phyloP scores from a whole-genome alignment of 2,329 filamentous ascomycete genomes.

The Albifimbria verrucaria region DNA sequence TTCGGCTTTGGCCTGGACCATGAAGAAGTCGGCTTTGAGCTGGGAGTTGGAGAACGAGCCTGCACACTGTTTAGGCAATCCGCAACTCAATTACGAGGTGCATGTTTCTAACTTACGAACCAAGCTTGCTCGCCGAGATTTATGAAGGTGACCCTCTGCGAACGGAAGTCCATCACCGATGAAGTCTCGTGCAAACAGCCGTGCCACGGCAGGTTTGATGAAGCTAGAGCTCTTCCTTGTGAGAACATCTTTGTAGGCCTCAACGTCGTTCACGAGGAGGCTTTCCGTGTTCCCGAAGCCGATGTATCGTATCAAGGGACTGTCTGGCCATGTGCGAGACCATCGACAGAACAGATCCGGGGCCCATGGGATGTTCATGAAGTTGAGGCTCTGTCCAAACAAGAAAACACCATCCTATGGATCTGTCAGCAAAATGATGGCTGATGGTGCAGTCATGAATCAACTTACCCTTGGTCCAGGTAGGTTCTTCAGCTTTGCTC shows the following conservation, averaged over 20 bases:
- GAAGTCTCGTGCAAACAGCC: conserved; percentile 17
- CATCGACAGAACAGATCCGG: conserved; percentile 23
- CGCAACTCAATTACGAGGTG: neutral
- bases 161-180: conserved; percentile 31
- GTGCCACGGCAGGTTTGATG: conserved; percentile 15
- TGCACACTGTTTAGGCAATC: neutral
- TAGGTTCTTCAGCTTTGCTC: neutral
- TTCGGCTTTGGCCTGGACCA: conserved; percentile 29
- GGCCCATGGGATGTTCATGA: conserved; percentile 22
- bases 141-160: conserved; percentile 31
- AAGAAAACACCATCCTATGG: conserved; percentile 33
- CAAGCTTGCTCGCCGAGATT: conserved; percentile 29
- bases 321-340: conserved; percentile 23
- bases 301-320: conserved; percentile 24
- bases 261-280: conserved; percentile 20
- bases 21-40: conserved; percentile 23
- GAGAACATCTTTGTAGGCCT: conserved; percentile 22
- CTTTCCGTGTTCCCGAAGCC: conserved; percentile 21
- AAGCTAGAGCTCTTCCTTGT: conserved; percentile 22
- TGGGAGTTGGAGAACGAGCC: conserved; percentile 27
- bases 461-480: neutral
- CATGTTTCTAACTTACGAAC: conserved; percentile 15
- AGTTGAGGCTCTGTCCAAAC: conserved; percentile 36
- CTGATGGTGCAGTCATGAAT: neutral
- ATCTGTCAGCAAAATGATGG: conserved; percentile 2